Evolutionary conservation across 331 rosid genomes (phyloP), one percentile per base, ranked within the genome.

Genomic region (Telfairia occidentalis): DNA sequence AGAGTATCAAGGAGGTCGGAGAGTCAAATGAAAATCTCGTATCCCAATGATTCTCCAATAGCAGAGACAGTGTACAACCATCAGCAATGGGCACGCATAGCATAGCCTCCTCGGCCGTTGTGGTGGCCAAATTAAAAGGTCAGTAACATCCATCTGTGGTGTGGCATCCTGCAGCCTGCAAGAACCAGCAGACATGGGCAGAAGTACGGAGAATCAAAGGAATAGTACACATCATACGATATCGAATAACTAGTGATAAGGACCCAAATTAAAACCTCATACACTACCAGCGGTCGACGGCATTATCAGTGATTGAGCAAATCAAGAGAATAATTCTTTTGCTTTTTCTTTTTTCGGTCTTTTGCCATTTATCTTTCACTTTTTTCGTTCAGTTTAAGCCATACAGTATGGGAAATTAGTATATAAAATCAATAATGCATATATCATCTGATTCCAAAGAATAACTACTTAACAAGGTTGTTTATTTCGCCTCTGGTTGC

Each of bases 291-390:
- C 23, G 42, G 42, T 60, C 65, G 65, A 50, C 65, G 19, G 21
- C 38, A 59, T 59, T 59, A 59, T 29, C 70, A 63, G 71, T 18
- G 71, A 63, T 63, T 63, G 46, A 34, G 71, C 52, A 67, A 67
- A 67, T 67, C 74, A 67, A 67, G 38, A 42, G 74, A 67, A 67
- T 43, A 42, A 24, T 23, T 67, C 73, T 40, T 40, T 64, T 64
- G 3, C 71, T 3, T 64, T 64, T 64, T 35, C 71, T 21, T 64
- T 66, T n/a, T 5, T 29, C 28, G 1, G 71, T 63, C 16, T 63
- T 63, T 35, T 63, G 34, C 19, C 67, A 42, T 60, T 60, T 60
- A 29, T 30, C 67, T 61, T 65, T 40, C 29, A 65, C 73, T 21
- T 38, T 65, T 55, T 19, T 64, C 5, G 5, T 10, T 23, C 50